Percentiles rank a stretch among this genome's conserved stretches.
phyloP scores from a whole-genome alignment of 2,329 filamentous ascomycete genomes.

The Colletotrichum agaves region DNA sequence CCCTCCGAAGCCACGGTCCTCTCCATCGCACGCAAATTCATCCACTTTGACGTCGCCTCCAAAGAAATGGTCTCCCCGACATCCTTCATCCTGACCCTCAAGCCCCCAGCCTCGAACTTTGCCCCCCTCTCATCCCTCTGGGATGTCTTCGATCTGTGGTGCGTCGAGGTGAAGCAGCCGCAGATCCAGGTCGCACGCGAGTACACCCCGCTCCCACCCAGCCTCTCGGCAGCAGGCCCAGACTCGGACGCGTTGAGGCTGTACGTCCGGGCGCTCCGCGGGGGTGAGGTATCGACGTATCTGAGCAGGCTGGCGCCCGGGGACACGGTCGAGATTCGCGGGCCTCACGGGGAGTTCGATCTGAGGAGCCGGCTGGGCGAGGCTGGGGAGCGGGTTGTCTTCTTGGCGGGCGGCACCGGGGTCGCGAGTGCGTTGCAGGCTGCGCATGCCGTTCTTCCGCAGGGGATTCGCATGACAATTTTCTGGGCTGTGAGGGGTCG shows the following conservation, averaged over 20 bases:
- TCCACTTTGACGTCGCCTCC: slow-evolving; percentile 71
- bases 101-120: slow-evolving; percentile 47
- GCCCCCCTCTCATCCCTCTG: slow-evolving; percentile 47
- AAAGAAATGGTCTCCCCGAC: slow-evolving; percentile 73
- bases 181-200: slow-evolving; percentile 90
- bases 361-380: slow-evolving; percentile 49
- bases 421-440: slow-evolving; percentile 90
- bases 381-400: slow-evolving; percentile 68
- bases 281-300: slow-evolving; percentile 89
- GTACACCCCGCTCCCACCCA: slow-evolving; percentile 86
- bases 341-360: slow-evolving; percentile 78
- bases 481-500: slow-evolving; percentile 82
- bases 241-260: slow-evolving; percentile 69
- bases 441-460: slow-evolving; percentile 71
- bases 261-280: slow-evolving; percentile 79
- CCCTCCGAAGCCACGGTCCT: slow-evolving; percentile 48
- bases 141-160: slow-evolving; percentile 74
- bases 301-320: slow-evolving; percentile 71
- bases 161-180: slow-evolving; percentile 93
- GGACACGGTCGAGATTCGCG: slow-evolving; percentile 77
- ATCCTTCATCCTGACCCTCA: slow-evolving; percentile 75
- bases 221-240: slow-evolving; percentile 39
- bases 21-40: slow-evolving; percentile 68
- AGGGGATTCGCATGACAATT: slow-evolving; percentile 71
- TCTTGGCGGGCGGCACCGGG: slow-evolving; percentile 92